A percentile compares a stretch with the other conserved stretches of the same genome.
Conservation (phyloP, 306 rosid genomes). For the Canavalia gladiata region DNA sequence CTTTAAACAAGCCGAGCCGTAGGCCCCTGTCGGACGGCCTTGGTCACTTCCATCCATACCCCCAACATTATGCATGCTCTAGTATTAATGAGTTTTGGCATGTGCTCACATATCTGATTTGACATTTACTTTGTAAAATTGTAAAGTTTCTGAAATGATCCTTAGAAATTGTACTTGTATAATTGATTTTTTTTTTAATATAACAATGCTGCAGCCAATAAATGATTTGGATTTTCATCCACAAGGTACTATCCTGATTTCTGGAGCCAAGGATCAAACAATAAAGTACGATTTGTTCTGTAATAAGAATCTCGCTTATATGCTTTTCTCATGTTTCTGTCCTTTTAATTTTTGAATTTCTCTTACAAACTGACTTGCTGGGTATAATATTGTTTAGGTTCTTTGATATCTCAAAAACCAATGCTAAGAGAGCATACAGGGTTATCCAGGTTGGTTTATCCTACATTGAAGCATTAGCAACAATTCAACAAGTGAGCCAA, state of each 20-base stretch:
- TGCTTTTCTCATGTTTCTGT: conserved; percentile 31
- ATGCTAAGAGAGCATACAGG: conserved; percentile 90
- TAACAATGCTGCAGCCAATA: conserved; percentile 76
- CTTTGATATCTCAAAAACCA: conserved; percentile 84
- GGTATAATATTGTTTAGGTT: conserved; percentile 63
- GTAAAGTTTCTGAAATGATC: conserved; percentile 36
- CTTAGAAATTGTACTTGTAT: conserved; percentile 12
- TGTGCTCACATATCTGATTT: background rate
- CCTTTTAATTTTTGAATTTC: conserved; percentile 41
- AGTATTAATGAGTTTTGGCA: conserved; percentile 1
- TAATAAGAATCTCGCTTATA: conserved; percentile 22
- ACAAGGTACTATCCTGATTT: conserved; percentile 77
- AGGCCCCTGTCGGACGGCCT: too few relatives aligned
- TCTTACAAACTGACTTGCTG: conserved; percentile 41
- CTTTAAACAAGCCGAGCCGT: too few relatives aligned
- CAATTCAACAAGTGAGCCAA: conserved; percentile 38
- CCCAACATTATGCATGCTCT: conserved; percentile 27
- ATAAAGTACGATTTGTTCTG: conserved; percentile 68
- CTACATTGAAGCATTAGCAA: conserved; percentile 47
- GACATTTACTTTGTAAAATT: conserved; percentile 6
- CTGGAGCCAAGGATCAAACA: conserved; percentile 92
- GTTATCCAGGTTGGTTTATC: conserved; percentile 80
- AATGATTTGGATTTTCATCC: conserved; percentile 98
- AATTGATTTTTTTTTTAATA: conserved; percentile 23
- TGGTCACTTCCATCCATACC: too few relatives aligned